Evolutionary conservation across 192 early-diverging fungal genomes (phyloP), one percentile per base, ranked within the genome.

Genomic region (Lunasporangiospora selenospora): DNA sequence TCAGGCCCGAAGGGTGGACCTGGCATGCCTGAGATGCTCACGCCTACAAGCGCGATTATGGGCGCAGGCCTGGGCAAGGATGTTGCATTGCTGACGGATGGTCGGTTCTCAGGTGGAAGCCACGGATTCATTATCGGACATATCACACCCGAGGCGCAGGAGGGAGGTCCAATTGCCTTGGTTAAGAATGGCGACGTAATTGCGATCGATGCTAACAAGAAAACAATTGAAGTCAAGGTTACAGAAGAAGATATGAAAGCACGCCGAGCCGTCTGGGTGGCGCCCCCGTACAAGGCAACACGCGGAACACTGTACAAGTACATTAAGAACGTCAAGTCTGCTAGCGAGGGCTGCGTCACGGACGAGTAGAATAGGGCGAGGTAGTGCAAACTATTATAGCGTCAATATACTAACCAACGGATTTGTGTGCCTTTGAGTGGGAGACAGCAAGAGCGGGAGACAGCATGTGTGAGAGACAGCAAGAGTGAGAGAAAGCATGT

Each of bases 21-120:
- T 8, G 98, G 98, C 49, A 99, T 99, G 98, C 94, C 95, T 26
- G 98, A 99, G 78, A 99, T 99, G 98, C 84, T 99, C 75, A 98
- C 95, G 11, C 96, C 96, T n/a, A 93, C 93, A 37, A 88, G 87
- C 70, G 93, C 94, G 12, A 93, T 98, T 66, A 98, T 98, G 96
- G 96, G 96, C 46, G 94, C 96, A 3, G 96, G 96, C 10, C 84
- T 98, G 48, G 96, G 96, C 53, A 84, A 96, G 53, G 89, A 96
- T 79, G 95, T 98, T 24, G 94, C 94, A 6, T 81, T 98, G 41
- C 79, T 98, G 27, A 98, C 96, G 21, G 96, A 98, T 69, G 96
- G 96, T 42, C 90, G 95, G 47, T 98, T 98, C 86, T 96, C 94
- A 36, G 96, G 96, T 44, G 96, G 94, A 8, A 89, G 86, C 75